Percentiles rank a stretch among this genome's conserved stretches.
These are phyloP conservation scores for Botryotinia calthae DNA, from an alignment of 2,329 filamentous ascomycete species.

Conservation along the genomic window DNA sequence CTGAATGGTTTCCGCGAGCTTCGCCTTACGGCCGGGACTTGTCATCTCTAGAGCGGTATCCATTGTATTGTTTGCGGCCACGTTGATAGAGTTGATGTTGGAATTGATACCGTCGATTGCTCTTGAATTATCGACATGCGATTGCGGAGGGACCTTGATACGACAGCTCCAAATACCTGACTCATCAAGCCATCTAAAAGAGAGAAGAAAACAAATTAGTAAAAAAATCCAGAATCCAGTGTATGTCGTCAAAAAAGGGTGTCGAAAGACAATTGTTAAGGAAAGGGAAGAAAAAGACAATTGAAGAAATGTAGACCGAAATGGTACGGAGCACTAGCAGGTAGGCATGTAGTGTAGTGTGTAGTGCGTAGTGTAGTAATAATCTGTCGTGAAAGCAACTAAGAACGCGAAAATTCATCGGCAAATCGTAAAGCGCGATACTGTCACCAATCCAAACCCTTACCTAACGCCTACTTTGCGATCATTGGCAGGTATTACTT, in stretches of 20 bases:
- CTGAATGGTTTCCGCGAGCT: conserved; percentile 37
- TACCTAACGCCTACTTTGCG: conserved; percentile 1
- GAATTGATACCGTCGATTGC: conserved; percentile 16
- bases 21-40: conserved; percentile 36
- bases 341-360: not conserved
- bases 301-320: not conserved
- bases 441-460: conserved; percentile 14
- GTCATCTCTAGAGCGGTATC: conserved; percentile 31
- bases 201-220: conserved; percentile 16
- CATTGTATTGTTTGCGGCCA: conserved; percentile 30
- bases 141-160: conserved; percentile 35
- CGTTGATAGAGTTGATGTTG: conserved; percentile 18
- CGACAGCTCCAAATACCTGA: conserved; percentile 38
- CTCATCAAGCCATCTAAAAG: conserved; percentile 37
- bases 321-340: not conserved
- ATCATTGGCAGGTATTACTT: not conserved
- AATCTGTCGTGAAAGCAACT: not conserved
- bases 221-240: conserved; percentile 3
- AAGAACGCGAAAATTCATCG: conserved; percentile 15
- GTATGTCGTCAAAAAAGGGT: not conserved
- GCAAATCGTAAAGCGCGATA: conserved; percentile 15
- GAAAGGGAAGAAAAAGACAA: conserved; percentile 4
- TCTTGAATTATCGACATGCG: conserved; percentile 21
- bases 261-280: conserved; percentile 2
- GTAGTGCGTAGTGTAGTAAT: not conserved